Evolutionary conservation across 2,329 filamentous ascomycete genomes (phyloP).

Genomic region (Neonectria hederae): DNA sequence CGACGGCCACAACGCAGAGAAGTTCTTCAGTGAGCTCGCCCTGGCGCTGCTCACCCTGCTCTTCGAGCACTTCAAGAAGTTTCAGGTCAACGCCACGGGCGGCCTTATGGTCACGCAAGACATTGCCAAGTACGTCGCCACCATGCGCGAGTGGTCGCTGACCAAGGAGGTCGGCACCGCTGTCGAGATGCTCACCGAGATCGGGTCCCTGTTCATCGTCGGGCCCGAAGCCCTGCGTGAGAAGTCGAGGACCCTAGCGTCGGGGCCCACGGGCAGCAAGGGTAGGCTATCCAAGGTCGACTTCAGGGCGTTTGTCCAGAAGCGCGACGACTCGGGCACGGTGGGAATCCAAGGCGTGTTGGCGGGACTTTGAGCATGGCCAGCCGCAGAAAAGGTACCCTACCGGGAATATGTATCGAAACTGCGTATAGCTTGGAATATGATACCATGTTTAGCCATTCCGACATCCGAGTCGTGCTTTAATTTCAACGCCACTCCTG

Average conservation of each 20-base stretch:
- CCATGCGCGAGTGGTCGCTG: slow-evolving; percentile 84
- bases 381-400: slow-evolving; percentile 16
- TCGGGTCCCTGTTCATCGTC: slow-evolving; percentile 95
- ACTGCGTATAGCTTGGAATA: slow-evolving; percentile 29
- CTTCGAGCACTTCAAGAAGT: slow-evolving; percentile 94
- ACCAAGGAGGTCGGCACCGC: slow-evolving; percentile 72
- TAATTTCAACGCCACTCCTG: neutral
- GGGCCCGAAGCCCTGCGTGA: slow-evolving; percentile 81
- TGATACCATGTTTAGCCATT: slow-evolving; percentile 38
- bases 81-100: slow-evolving; percentile 90
- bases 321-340: slow-evolving; percentile 83
- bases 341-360: slow-evolving; percentile 86
- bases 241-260: slow-evolving; percentile 68
- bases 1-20: slow-evolving; percentile 83
- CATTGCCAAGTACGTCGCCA: slow-evolving; percentile 89
- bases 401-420: slow-evolving; percentile 21
- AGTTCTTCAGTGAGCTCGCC: slow-evolving; percentile 85
- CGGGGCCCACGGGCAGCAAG: slow-evolving; percentile 52
- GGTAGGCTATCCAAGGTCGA: slow-evolving; percentile 72
- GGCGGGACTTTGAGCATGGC: slow-evolving; percentile 60
- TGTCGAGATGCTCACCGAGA: slow-evolving; percentile 89
- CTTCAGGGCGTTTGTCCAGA: slow-evolving; percentile 85
- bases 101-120: slow-evolving; percentile 97
- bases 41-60: slow-evolving; percentile 80
- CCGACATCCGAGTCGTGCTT: neutral